These are phyloP conservation scores for Rutstroemia sp. DNA, from an alignment of 2,329 filamentous ascomycete species.

Conservation along the genomic window DNA sequence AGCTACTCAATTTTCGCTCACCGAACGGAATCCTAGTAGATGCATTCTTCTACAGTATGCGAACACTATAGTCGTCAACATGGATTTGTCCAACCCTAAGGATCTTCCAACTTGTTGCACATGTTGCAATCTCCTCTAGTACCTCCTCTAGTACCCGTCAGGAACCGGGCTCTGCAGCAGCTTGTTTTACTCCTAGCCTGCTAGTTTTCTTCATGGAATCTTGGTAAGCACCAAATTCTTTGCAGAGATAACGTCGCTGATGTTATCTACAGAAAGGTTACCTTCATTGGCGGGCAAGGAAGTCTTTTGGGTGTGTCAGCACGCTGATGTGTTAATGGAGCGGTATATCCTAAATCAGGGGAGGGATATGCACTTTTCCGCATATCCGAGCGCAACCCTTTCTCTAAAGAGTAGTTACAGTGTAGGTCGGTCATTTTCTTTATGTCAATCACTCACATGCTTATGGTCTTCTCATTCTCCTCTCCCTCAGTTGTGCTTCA, in stretches of 20 bases:
- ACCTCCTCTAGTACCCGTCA: neutral
- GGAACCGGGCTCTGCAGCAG: neutral
- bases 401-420: too few relatives aligned
- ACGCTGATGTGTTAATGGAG: too few relatives aligned
- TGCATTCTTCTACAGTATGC: conserved; percentile 1
- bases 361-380: neutral
- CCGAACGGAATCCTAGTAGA: neutral
- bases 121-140: neutral
- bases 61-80: conserved; percentile 7
- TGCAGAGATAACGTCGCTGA: neutral
- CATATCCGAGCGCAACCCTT: neutral
- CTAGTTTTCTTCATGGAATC: neutral
- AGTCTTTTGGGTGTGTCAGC: neutral
- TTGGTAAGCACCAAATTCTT: neutral
- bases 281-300: neutral
- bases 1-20: neutral
- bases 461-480: too few relatives aligned
- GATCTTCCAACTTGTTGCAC: neutral
- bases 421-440: too few relatives aligned
- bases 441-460: too few relatives aligned
- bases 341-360: too few relatives aligned
- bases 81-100: neutral
- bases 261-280: neutral
- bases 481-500: too few relatives aligned
- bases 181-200: neutral